Percentiles rank a stretch among this genome's conserved stretches.
Conservation (phyloP, 1,284 basidiomycete species). For the Marasmius oreades region DNA sequence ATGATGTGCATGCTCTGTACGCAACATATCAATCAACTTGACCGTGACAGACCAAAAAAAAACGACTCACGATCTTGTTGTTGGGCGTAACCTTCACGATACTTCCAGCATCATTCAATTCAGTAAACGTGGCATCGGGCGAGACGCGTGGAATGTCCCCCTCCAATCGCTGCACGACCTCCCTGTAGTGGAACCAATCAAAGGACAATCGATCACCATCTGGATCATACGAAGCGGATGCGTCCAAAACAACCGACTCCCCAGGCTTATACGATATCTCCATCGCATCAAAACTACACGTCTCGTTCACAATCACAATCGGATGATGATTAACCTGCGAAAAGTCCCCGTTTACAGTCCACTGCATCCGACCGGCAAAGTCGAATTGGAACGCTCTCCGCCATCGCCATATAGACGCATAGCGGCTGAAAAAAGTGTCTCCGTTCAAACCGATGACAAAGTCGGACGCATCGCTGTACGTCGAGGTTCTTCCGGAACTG, state of each 20-base stretch:
- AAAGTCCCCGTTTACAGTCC: conserved; percentile 3
- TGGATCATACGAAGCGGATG: conserved; percentile 2
- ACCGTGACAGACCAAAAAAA: neutral
- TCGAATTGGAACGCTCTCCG: conserved; percentile 9
- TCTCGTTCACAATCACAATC: conserved; percentile 3
- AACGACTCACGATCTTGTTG: neutral
- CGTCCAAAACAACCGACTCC: conserved; percentile 1
- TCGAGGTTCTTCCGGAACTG: neutral
- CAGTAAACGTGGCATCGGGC: neutral
- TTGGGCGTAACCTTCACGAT: neutral
- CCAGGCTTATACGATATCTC: neutral
- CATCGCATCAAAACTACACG: neutral
- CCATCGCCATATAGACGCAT: conserved; percentile 11
- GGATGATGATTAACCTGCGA: conserved; percentile 4
- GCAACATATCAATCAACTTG: no score
- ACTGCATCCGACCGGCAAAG: conserved; percentile 10
- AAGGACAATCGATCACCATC: conserved; percentile 5
- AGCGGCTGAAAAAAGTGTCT: neutral
- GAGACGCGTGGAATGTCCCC: neutral
- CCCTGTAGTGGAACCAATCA: conserved; percentile 5
- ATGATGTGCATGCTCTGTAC: neutral
- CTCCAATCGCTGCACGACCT: neutral
- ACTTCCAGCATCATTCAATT: neutral
- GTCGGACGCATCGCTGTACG: conserved; percentile 4
- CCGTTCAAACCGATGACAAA: conserved; percentile 2